These are phyloP conservation scores for Cladosporium halotolerans DNA, from an alignment of 2,329 filamentous ascomycete species.

Conservation along the genomic window DNA sequence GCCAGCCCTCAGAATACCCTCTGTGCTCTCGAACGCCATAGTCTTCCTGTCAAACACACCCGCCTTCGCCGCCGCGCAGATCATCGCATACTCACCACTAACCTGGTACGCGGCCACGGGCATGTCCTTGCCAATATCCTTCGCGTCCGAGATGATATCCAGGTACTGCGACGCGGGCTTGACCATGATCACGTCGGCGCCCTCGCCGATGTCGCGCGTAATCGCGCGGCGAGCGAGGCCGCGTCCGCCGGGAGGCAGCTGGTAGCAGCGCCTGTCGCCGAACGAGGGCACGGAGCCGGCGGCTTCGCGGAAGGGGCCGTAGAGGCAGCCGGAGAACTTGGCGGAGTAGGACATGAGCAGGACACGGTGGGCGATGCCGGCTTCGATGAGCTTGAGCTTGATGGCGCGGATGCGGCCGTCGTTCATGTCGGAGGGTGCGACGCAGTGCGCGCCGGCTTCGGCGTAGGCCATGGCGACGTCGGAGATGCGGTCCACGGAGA, in stretches of 20 bases:
- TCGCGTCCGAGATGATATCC: constrained; percentile 96
- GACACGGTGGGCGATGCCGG: constrained; percentile 83
- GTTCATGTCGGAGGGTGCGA: constrained; percentile 98
- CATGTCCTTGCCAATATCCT: constrained; percentile 84
- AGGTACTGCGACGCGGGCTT: constrained; percentile 95
- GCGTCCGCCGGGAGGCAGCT: constrained; percentile 85
- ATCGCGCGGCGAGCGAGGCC: constrained; percentile 90
- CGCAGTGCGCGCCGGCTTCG: constrained; percentile 90
- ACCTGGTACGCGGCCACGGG: constrained; percentile 96
- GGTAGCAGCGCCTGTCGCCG: constrained; percentile 93
- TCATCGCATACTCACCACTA: constrained; percentile 95
- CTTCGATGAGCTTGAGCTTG: constrained; percentile 94
- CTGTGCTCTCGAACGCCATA: constrained; percentile 91
- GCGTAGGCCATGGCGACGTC: constrained; percentile 98
- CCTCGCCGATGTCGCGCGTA: constrained; percentile 80
- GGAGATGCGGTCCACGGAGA: constrained; percentile 89
- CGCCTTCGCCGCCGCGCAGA: constrained; percentile 89
- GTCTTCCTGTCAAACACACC: constrained; percentile 92
- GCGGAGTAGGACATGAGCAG: constrained; percentile 97
- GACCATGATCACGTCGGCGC: constrained; percentile 98
- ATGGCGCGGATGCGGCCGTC: constrained; percentile 95
- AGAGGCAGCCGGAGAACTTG: constrained; percentile 94
- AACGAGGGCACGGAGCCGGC: constrained; percentile 87
- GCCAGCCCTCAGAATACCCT: constrained; percentile 87
- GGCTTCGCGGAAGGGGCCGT: constrained; percentile 94